Evolutionary conservation across 2,329 filamentous ascomycete genomes (phyloP), one percentile per base, ranked within the genome.

Genomic region (Diaporthe humulicola): DNA sequence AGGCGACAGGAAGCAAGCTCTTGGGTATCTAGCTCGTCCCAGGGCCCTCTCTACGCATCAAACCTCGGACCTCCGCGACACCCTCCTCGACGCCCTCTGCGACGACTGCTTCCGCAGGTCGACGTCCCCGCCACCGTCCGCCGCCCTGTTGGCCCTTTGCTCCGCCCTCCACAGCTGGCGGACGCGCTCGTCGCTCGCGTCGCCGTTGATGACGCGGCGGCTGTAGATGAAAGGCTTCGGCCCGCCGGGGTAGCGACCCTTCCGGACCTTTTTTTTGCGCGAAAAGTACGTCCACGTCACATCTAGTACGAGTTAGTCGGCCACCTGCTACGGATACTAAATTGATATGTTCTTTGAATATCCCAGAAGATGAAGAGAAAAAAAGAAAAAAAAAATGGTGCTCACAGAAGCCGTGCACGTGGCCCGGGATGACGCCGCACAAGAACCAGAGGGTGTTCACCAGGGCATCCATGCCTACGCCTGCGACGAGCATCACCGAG

Each of bases 381-480:
- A n/a, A n/a, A n/a, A n/a, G n/a, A n/a, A n/a, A n/a, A n/a, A n/a
- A n/a, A n/a, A n/a, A n/a, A n/a, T n/a, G n/a, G n/a, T n/a, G n/a
- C n/a, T n/a, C n/a, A n/a, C n/a, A 75, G n/a, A 75, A 73, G 38
- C 74, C 74, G 64, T 75, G 74, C 17, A 75, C n/a, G 38, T 75
- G 74, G 56, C 74, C 74, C n/a, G 74, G 74, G n/a, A 75, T 75
- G 17, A 75, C 74, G 64, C 74, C 74, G 28, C 74, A 75, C 3
- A 75, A n/a, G 38, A 75, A 71, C 70, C 61, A 83, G 52, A 82
- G 77, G 77, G 79, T 81, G 76, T 90, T 91, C 19, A 87, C 86
- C 25, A 89, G 84, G 3, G 89, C 87, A 0, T 90, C 85, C 56
- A 92, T 83, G 30, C 87, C 87, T 85, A 92, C 91, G 28, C 90